phyloP scores from a whole-genome alignment of 2,329 filamentous ascomycete genomes.

The Aureobasidium sp. region DNA sequence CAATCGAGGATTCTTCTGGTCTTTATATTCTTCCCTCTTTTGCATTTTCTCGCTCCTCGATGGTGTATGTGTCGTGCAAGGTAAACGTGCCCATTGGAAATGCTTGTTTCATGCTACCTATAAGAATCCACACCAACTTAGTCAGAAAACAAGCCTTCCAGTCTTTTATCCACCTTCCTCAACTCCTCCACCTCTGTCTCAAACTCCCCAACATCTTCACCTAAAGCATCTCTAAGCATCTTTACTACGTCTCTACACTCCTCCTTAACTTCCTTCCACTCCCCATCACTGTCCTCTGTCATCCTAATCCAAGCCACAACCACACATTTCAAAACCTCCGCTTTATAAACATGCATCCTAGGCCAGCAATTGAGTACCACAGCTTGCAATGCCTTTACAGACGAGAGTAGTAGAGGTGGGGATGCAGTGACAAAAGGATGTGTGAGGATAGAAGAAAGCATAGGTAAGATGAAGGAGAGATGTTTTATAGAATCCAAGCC shows the following conservation, averaged over 20 bases:
- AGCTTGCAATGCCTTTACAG: constrained; percentile 45
- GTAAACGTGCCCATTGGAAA: too few relatives aligned
- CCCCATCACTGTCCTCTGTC: constrained; percentile 4
- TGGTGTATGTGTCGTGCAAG: too few relatives aligned
- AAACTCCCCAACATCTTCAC: constrained; percentile 18
- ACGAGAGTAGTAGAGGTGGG: constrained; percentile 44
- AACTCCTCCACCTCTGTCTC: constrained; percentile 20
- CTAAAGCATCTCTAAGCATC: constrained; percentile 19
- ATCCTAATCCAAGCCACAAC: constrained; percentile 29
- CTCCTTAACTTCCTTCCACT: constrained; percentile 13
- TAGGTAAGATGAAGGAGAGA: constrained; percentile 58
- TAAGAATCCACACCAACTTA: too few relatives aligned
- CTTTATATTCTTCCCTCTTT: too few relatives aligned
- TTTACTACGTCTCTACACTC: constrained; percentile 17
- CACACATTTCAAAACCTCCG: constrained; percentile 55
- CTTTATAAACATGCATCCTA: constrained; percentile 52
- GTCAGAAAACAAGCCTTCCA: background rate
- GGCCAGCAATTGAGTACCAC: constrained; percentile 61
- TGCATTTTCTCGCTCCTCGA: too few relatives aligned
- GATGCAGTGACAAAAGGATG: constrained; percentile 58
- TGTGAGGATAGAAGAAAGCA: constrained; percentile 55
- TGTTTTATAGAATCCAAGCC: constrained; percentile 58
- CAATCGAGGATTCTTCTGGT: too few relatives aligned
- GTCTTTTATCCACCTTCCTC: constrained; percentile 13
- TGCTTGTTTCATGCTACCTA: too few relatives aligned